phyloP scores from a whole-genome alignment of 75 land plant species.

The Pinus taeda region DNA sequence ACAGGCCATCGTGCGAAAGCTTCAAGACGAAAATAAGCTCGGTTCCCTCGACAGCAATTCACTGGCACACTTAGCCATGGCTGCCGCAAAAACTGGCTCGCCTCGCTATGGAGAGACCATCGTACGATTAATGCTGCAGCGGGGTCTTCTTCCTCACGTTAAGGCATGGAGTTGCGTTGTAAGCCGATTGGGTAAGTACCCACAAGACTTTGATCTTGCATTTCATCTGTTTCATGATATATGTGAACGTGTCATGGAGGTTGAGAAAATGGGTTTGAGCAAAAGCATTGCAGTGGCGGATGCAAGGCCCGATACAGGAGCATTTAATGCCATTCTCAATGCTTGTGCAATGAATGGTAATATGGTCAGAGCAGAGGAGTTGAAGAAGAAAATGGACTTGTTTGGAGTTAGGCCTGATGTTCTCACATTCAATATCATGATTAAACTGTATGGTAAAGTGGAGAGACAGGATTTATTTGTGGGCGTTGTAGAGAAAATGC shows the following conservation, averaged over 20 bases:
- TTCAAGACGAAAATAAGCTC: constrained; percentile 8
- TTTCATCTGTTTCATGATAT: constrained; percentile 36
- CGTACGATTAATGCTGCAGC: constrained; percentile 28
- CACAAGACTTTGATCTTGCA: constrained; percentile 23
- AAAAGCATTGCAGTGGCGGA: constrained; percentile 1
- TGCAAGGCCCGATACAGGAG: constrained; percentile 48
- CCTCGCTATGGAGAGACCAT: constrained; percentile 32
- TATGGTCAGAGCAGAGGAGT: constrained; percentile 25
- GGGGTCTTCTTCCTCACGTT: constrained; percentile 31
- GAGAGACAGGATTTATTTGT: constrained; percentile 13
- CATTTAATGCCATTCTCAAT: constrained; percentile 47
- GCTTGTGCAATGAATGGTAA: constrained; percentile 38
- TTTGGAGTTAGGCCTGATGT: constrained; percentile 31
- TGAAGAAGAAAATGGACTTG: constrained; percentile 1
- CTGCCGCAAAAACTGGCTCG: constrained; percentile 36
- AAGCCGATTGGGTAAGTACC: constrained; percentile 20
- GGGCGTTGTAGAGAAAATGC: constrained; percentile 36
- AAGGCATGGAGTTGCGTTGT: constrained; percentile 57
- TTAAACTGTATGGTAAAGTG: constrained; percentile 35
- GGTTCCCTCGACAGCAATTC: constrained; percentile 26
- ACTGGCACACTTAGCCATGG: constrained; percentile 35
- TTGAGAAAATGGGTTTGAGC: neutral
- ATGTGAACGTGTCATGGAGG: constrained; percentile 2
- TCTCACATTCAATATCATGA: constrained; percentile 42
- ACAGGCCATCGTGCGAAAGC: constrained; percentile 16